A percentile compares a stretch with the other conserved stretches of the same genome.
Evolutionary conservation across 495 filamentous ascomycete genomes (phyloP).

Genomic region (Aspergillus bridgeri): DNA sequence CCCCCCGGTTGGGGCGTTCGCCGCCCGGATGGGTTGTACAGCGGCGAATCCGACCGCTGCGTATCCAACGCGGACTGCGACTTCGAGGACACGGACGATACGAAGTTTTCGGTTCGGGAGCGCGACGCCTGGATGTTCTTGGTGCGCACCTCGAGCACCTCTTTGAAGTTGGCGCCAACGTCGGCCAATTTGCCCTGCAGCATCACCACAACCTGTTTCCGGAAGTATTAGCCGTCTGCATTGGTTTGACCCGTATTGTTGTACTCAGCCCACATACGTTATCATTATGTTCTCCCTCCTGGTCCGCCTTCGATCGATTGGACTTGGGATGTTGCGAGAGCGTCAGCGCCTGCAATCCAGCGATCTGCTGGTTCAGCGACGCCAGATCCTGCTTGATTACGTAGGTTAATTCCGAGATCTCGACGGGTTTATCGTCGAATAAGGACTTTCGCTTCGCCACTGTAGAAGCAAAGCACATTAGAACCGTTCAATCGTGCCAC

Average conservation of each 20-base stretch:
- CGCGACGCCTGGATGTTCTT: conserved; percentile 97
- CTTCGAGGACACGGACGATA: conserved; percentile 81
- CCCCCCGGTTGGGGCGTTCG: conserved; percentile 58
- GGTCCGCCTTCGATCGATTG: conserved; percentile 54
- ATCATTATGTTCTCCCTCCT: conserved; percentile 95
- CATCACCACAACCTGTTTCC: conserved; percentile 67
- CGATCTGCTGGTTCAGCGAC: conserved; percentile 82
- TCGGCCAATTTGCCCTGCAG: conserved; percentile 93
- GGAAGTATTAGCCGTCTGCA: conserved; percentile 16
- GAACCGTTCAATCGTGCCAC: too few relatives aligned
- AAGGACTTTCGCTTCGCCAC: conserved; percentile 95
- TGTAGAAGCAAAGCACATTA: conserved; percentile 23
- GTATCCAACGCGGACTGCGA: conserved; percentile 60
- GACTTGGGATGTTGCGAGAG: conserved; percentile 67
- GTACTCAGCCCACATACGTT: conserved; percentile 56
- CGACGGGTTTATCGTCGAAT: conserved; percentile 93
- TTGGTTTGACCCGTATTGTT: neutral
- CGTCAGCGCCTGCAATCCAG: conserved; percentile 68
- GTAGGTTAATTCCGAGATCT: conserved; percentile 94
- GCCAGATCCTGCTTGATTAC: conserved; percentile 97
- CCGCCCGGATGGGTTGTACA: conserved; percentile 79
- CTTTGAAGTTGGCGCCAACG: conserved; percentile 92
- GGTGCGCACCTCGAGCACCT: conserved; percentile 92
- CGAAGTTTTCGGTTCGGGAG: conserved; percentile 91
- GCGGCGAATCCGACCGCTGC: conserved; percentile 65